Evolutionary conservation across 2,329 filamentous ascomycete genomes (phyloP).

Genomic region (Fusarium sp.): DNA sequence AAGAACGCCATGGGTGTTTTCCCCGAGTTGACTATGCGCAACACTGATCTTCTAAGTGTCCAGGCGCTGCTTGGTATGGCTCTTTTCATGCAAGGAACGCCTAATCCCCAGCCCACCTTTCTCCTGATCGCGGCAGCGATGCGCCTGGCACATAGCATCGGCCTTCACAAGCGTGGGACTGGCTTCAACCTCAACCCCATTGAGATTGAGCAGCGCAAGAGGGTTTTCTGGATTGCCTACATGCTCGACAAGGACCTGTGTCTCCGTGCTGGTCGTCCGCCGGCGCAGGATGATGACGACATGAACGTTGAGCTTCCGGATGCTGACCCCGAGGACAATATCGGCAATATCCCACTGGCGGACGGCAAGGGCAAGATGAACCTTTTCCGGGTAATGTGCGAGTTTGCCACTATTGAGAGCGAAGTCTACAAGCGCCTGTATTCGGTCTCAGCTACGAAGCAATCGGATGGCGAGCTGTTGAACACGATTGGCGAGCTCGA

Average conservation of each 20-base stretch:
- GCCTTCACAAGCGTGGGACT: conserved; percentile 92
- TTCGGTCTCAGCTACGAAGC: conserved; percentile 91
- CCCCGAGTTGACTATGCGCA: conserved; percentile 93
- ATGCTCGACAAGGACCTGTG: conserved; percentile 77
- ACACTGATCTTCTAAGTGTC: conserved; percentile 94
- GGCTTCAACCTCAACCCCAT: conserved; percentile 94
- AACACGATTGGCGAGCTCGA: conserved; percentile 98
- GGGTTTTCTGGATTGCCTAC: conserved; percentile 78
- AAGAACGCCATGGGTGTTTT: conserved; percentile 98
- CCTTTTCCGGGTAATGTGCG: conserved; percentile 92
- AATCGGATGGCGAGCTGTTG: conserved; percentile 92
- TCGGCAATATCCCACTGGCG: conserved; percentile 92
- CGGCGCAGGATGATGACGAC: conserved; percentile 75
- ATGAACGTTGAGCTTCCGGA: conserved; percentile 98
- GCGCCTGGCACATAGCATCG: conserved; percentile 92
- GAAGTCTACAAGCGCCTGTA: conserved; percentile 95
- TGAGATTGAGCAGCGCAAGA: conserved; percentile 89
- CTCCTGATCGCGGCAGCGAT: conserved; percentile 93
- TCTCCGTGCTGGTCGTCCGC: conserved; percentile 72
- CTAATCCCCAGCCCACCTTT: conserved; percentile 95
- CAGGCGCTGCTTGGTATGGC: conserved; percentile 95
- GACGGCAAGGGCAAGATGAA: conserved; percentile 96
- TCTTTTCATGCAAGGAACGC: conserved; percentile 94
- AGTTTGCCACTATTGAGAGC: conserved; percentile 92
- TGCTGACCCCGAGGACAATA: conserved; percentile 90